phyloP scores from a whole-genome alignment of 148 eudicot genomes.

The Diospyros lotus region DNA sequence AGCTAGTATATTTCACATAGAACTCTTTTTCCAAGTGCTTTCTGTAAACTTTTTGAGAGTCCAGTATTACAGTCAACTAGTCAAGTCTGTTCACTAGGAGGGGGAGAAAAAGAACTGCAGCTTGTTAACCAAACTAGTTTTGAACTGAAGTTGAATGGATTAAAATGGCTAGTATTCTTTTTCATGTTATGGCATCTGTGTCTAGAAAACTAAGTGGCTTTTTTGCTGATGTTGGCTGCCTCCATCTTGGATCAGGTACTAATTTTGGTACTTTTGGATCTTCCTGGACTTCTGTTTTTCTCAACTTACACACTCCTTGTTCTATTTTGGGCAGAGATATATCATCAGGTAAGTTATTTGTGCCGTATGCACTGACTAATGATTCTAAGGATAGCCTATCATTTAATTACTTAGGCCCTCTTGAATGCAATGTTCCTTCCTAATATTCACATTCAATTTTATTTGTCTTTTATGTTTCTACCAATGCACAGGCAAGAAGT shows the following conservation, averaged over 20 bases:
- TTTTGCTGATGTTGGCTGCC: constrained; percentile 9
- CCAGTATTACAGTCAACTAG: not conserved
- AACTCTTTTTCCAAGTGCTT: not conserved
- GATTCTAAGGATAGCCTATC: not conserved
- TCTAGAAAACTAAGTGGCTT: not conserved
- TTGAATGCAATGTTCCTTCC: not conserved
- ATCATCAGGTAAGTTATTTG: constrained; percentile 64
- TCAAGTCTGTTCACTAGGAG: not conserved
- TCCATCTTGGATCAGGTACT: constrained; percentile 46
- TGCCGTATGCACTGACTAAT: not conserved
- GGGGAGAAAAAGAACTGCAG: not conserved
- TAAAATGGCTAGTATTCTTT: not conserved
- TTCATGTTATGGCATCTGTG: not conserved
- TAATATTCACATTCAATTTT: not conserved
- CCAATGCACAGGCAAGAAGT: constrained; percentile 34
- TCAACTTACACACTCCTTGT: constrained; percentile 91
- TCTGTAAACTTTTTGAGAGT: not conserved
- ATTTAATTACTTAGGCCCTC: not conserved
- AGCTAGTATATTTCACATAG: no score
- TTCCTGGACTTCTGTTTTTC: constrained; percentile 87
- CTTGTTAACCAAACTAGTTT: not conserved
- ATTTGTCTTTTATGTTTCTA: not conserved
- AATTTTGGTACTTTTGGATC: constrained; percentile 54
- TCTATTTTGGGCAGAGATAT: constrained; percentile 94
- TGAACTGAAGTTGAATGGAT: not conserved